Base-by-base conservation (phyloP, 2,329 filamentous ascomycete species). In the Colletotrichum navitas region DNA sequence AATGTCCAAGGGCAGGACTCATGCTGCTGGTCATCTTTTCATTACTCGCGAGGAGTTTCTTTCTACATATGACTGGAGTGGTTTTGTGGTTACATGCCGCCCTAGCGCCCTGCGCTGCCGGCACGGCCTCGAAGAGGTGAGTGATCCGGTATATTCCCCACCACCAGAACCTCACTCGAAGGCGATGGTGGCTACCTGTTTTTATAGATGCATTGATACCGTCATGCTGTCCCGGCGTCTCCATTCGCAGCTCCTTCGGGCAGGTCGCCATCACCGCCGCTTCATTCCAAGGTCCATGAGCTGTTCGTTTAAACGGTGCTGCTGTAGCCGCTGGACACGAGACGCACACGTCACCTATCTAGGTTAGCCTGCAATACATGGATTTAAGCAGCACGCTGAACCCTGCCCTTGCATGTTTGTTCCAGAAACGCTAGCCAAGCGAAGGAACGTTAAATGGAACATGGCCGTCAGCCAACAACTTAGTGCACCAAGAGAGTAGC, bases 11-110 rank as follows among this genome's bases (percentile, higher is more conserved):
- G 21, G 29, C 47, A 51, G 16, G 39, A 24, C 29, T 32, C 41
- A 21, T 45, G 47, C 18, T 66, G 63, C 54, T 47, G 55, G 43
- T 58, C 63, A 39, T 29, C 43, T 29, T 58, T 54, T 36, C 39
- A 26, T 49, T 41, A 29, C 36, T n/a, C 36, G 24, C 24, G 41
- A 41, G 32, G 32, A n/a, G 52, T 63, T 56, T 24, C 36, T 63
- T 56, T 24, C 36, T 62, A 63, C 68, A 62, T 54, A 51, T 29
- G 34, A 29, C 52, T 61, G 55, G 41, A 26, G 63, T 39, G 63
- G 49, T 56, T 56, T 67, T 70, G 49, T 71, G 68, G 68, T 71
- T 67, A 67, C 68, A 62, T 71, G 68, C 63, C 63, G 68, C 56
- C 29, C 63, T 67, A 71, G 63, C 56, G 68, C 36, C 56, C 67